A percentile compares a stretch with the other conserved stretches of the same genome.
Conservation (phyloP, 176 grass and related monocot genomes). For the Olyra latifolia region DNA sequence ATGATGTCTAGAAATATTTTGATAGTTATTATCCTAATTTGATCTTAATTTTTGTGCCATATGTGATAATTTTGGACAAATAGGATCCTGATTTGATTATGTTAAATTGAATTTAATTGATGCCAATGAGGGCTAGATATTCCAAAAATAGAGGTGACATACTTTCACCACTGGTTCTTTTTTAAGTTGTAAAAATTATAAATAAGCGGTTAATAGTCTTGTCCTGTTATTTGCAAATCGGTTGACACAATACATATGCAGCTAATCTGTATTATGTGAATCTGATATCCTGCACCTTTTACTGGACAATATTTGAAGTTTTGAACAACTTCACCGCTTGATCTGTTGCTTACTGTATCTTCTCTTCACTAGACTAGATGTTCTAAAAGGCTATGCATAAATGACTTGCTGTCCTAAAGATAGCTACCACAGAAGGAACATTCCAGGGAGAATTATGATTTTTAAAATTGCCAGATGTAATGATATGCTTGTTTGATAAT, state of each 20-base stretch:
- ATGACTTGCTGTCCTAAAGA: not conserved
- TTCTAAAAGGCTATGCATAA: not conserved
- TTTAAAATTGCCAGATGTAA: not conserved
- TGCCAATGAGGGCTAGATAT: too few species aligned
- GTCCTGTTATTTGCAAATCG: not conserved
- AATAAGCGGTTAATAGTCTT: not conserved
- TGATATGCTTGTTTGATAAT: slow-evolving; percentile 3
- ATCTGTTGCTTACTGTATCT: not conserved
- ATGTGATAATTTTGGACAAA: too few species aligned
- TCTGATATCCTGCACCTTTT: not conserved
- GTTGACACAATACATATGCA: not conserved
- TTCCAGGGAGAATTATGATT: slow-evolving; percentile 4
- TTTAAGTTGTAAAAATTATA: slow-evolving; percentile 13
- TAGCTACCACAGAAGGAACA: not conserved
- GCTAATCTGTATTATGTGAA: not conserved
- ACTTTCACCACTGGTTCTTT: too few species aligned
- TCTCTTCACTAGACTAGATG: not conserved
- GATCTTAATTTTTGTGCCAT: too few species aligned
- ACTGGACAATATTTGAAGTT: not conserved
- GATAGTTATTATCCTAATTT: too few species aligned
- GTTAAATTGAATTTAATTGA: too few species aligned
- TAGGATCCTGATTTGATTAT: too few species aligned
- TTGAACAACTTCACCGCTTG: not conserved
- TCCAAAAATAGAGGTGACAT: too few species aligned
- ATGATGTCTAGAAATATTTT: too few species aligned